A percentile compares a stretch with the other conserved stretches of the same genome.
Evolutionary conservation across 2,329 filamentous ascomycete genomes (phyloP).

Genomic region (Passalora sequoiae): DNA sequence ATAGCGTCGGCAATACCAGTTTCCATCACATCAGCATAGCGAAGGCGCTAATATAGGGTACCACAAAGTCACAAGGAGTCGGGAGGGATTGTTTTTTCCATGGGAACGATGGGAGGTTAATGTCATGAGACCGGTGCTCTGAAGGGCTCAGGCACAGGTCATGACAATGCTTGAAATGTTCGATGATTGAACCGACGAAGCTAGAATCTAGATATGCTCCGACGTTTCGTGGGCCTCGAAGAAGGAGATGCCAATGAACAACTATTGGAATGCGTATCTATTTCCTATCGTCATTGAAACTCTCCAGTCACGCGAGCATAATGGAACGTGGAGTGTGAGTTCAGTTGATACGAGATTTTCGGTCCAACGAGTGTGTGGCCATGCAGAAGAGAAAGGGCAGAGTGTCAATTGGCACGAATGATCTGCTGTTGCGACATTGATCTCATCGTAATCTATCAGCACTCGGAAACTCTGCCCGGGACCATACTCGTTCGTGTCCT

Average conservation of each 20-base stretch:
- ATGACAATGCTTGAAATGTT: conserved; percentile 11
- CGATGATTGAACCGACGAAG: conserved; percentile 5
- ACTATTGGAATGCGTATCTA: background rate
- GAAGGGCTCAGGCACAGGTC: conserved; percentile 24
- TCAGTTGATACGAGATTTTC: too few species aligned
- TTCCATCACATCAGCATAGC: conserved; percentile 16
- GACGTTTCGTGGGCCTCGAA: background rate
- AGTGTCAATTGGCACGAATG: too few species aligned
- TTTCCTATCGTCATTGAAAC: background rate
- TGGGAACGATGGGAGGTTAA: conserved; percentile 2
- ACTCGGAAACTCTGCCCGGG: too few species aligned
- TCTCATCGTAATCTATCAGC: too few species aligned
- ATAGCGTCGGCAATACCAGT: conserved; percentile 12
- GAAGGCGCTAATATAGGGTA: conserved; percentile 13
- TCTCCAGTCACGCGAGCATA: too few species aligned
- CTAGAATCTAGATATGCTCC: conserved; percentile 1
- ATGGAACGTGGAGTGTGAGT: too few species aligned
- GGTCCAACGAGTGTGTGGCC: too few species aligned
- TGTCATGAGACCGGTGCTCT: conserved; percentile 21
- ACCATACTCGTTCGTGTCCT: too few species aligned
- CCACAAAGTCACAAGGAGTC: conserved; percentile 1
- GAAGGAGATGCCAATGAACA: conserved; percentile 2
- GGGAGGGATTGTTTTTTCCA: background rate
- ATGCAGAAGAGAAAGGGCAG: too few species aligned
- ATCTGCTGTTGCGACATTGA: too few species aligned